Evolutionary conservation across 768 basidiomycete genomes (phyloP), one percentile per base, ranked within the genome.

Genomic region (Tulasnella sp.): DNA sequence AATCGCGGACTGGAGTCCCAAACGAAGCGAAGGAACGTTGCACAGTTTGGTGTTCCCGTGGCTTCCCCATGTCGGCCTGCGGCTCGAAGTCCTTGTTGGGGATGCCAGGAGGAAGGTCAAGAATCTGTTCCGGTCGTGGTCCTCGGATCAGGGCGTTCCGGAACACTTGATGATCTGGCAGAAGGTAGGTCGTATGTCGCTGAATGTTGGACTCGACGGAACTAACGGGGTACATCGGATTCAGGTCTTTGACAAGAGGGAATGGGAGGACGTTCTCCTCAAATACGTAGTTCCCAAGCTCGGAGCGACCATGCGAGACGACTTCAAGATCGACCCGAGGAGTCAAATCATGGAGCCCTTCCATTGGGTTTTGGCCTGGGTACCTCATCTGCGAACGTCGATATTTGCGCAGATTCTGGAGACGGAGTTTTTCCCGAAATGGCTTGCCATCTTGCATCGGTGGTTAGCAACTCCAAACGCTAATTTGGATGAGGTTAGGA

Each of bases 341-440:
- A 86, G 91, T 39, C 97, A 99, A 82, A 88, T 94, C 80, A 92
- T 99, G 90, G 86, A 85, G 31, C 93, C 96, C 0, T 86, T 99
- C 67, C 85, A 90, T 25, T 86, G 86, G 72, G 92, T 95, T 22
- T 85, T 98, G 64, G 85, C 85, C 0, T 99, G 97, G 97, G 85
- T 86, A 14, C 82, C 85, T 39, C 85, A 93, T 75, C 85, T 99
- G 42, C 91, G 93, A 9, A 83, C 89, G 0, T 90, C 92, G 4
- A 88, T 97, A 78, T 87, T 97, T 80, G 87, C 90, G 1, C 93
- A 96, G 80, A 85, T 99, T 15, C 84, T 99, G 78, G 93, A 97
- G 82, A 87, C 88, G 6, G 94, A 95, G 80, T 97, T 99, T 85
- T 98, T 98, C 87, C 93, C 95, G 4, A 97, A 97, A 82, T 99